Evolutionary conservation across 1,284 basidiomycete species (phyloP).

Genomic region (Chondrostereum purpureum): DNA sequence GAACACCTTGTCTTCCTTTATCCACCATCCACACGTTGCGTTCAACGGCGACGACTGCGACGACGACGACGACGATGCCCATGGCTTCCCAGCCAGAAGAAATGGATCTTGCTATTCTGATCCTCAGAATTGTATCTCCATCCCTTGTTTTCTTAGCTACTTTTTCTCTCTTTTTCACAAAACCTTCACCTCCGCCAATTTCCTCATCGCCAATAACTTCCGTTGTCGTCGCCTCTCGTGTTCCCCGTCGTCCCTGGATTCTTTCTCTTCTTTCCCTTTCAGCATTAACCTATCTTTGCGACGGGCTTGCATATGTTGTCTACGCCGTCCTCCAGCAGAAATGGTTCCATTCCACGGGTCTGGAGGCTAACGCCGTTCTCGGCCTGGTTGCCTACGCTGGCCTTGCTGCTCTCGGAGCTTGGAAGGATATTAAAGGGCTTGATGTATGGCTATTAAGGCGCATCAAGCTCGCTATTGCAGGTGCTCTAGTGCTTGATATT

Average conservation of each 20-base stretch:
- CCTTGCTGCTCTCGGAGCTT: conserved; percentile 64
- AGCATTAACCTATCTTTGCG: conserved; percentile 80
- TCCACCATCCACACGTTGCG: conserved; percentile 16
- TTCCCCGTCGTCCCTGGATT: conserved; percentile 69
- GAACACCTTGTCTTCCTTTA: conserved; percentile 18
- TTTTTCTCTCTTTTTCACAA: conserved; percentile 50
- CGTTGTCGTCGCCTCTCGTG: conserved; percentile 63
- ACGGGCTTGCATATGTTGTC: conserved; percentile 67
- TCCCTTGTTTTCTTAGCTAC: conserved; percentile 52
- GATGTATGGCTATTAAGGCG: conserved; percentile 62
- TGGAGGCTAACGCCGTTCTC: conserved; percentile 61
- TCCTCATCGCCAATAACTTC: conserved; percentile 62
- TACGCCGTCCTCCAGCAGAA: conserved; percentile 55
- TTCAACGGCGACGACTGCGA: conserved; percentile 21
- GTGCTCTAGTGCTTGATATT: conserved; percentile 53
- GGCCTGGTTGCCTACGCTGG: conserved; percentile 64
- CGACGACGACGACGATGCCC: too few species aligned
- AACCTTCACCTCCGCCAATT: conserved; percentile 34
- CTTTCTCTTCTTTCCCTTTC: conserved; percentile 60
- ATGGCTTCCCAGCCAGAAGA: conserved; percentile 24
- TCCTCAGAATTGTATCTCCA: conserved; percentile 59
- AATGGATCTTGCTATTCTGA: conserved; percentile 38
- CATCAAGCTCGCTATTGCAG: conserved; percentile 45
- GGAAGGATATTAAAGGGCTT: conserved; percentile 68
- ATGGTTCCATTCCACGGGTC: conserved; percentile 60